Conservation (phyloP, 352 stramenopile species). For the Pythium volutum region DNA sequence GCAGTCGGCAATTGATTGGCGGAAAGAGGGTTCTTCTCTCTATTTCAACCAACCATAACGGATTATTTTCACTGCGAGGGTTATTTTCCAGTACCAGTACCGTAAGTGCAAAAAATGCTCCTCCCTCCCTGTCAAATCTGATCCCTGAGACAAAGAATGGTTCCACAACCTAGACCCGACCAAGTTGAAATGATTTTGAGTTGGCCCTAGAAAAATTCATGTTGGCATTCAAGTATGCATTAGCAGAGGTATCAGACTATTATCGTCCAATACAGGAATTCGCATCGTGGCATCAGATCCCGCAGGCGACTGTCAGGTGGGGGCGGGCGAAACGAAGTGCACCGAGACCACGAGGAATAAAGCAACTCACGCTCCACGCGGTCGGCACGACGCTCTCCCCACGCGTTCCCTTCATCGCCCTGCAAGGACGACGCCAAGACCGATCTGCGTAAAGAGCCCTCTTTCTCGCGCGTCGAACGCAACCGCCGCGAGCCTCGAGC, state of each 20-base stretch:
- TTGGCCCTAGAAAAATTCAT: neutral
- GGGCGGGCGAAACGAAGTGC: slow-evolving; percentile 18
- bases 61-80: neutral
- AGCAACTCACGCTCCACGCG: neutral
- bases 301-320: slow-evolving; percentile 1
- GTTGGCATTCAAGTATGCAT: neutral
- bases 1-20: neutral
- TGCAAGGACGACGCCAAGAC: too few relatives aligned
- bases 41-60: neutral
- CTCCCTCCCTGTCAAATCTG: slow-evolving; percentile 12
- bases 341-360: neutral
- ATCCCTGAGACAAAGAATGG: slow-evolving; percentile 20
- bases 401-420: neutral
- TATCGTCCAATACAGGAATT: slow-evolving; percentile 5
- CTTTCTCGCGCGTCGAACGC: neutral
- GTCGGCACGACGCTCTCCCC: neutral
- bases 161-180: slow-evolving; percentile 10
- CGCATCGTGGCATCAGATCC: slow-evolving; percentile 19
- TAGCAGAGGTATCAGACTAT: slow-evolving; percentile 1
- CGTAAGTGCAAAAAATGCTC: neutral
- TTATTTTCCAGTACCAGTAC: neutral
- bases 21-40: neutral
- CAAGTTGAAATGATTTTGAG: neutral
- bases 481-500: neutral
- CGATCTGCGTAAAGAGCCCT: neutral